Evolutionary conservation across 1,284 basidiomycete species (phyloP), one percentile per base, ranked within the genome.

Genomic region (Sanghuangporus sanghuang): DNA sequence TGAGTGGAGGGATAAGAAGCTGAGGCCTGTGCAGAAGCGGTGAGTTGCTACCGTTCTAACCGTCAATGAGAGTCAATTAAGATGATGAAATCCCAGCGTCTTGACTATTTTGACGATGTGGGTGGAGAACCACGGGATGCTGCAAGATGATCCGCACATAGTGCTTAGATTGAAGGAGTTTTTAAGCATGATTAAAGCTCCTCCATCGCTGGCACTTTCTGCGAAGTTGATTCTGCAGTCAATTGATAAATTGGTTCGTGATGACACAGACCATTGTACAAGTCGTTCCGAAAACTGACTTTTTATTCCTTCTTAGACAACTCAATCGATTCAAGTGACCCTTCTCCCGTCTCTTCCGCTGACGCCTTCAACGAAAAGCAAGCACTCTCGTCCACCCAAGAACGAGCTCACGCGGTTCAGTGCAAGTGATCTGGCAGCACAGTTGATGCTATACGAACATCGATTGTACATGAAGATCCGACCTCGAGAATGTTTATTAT

Each of bases 1-100:
- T 40, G 81, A 85, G 50, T 93, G 91, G 91, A 83, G 80, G 67
- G 79, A 83, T 63, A 81, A 81, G 71, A 83, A 83, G 70, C 78
- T 85, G 48, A 75, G 79, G 53, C 81, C 83, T 12, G 82, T 80
- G 7, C 86, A 84, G 68, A 77, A 78, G 57, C 81, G 81, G 72
- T 73, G 57, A 55, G 69, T 63, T n/a, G 7, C 21, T 46, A 46
- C 21, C 27, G n/a, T 38, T 57, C 3, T 12, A 50, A 7, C 8
- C 8, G 27, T 11, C 5, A 42, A 39, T 12, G n/a, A 18, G 32
- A 11, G 27, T 11, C 56, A 42, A 18, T n/a, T 57, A 46, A n/a
- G 40, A 12, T 40, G 50, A 53, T 54, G 32, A 40, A 56, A 44
- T 54, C 36, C 38, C 57, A 66, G 71, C 12, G 81, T 89, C 11